Evolutionary conservation across 1,284 basidiomycete species (phyloP).

Genomic region (Moesziomyces sp.): DNA sequence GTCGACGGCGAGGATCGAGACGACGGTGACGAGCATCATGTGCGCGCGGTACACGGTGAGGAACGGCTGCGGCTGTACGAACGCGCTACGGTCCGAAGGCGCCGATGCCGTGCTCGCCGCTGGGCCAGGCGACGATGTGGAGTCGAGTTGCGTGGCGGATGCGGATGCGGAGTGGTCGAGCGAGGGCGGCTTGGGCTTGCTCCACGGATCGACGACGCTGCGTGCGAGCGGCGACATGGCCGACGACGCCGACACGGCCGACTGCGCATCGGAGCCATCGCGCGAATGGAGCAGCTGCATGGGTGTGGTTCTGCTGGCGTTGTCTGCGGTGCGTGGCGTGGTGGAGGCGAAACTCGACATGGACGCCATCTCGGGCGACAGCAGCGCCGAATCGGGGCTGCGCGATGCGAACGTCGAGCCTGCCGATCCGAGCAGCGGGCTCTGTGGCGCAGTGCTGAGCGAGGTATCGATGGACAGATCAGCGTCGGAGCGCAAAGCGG

Average conservation of each 20-base stretch:
- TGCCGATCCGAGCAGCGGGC: conserved; percentile 9
- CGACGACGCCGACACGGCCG: conserved; percentile 27
- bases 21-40: conserved; percentile 91
- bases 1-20: conserved; percentile 95
- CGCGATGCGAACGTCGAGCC: conserved; percentile 4
- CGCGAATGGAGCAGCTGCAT: conserved; percentile 18
- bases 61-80: conserved; percentile 69
- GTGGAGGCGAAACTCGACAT: conserved; percentile 17
- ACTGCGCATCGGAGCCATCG: conserved; percentile 31
- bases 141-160: no score
- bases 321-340: conserved; percentile 1
- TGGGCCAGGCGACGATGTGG: background rate
- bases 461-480: conserved; percentile 21
- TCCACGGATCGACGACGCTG: conserved; percentile 37
- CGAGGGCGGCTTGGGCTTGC: conserved; percentile 3
- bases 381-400: conserved; percentile 1
- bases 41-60: conserved; percentile 90
- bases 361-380: conserved; percentile 21
- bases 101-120: background rate
- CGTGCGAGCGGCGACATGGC: conserved; percentile 38
- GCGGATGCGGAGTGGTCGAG: conserved; percentile 1
- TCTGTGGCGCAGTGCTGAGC: conserved; percentile 12
- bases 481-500: conserved; percentile 8
- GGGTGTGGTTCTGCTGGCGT: conserved; percentile 1
- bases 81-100: conserved; percentile 4